Evolutionary conservation across 768 basidiomycete species (phyloP).

Genomic region (Psilocybe cyanescens): DNA sequence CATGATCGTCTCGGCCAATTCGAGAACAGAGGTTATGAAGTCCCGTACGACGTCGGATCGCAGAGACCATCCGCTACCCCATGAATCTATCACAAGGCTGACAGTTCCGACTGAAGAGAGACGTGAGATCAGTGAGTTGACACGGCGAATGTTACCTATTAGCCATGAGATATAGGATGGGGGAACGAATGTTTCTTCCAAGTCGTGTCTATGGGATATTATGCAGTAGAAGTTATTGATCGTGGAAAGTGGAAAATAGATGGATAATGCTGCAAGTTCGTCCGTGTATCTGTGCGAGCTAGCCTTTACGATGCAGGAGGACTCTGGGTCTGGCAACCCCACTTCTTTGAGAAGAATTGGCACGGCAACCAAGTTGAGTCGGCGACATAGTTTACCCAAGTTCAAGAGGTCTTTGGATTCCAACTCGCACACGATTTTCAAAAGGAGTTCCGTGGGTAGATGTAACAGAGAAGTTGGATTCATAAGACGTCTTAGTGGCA

Average conservation of each 20-base stretch:
- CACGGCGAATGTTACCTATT: conserved; percentile 14
- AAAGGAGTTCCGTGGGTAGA: conserved; percentile 16
- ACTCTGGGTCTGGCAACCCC: conserved; percentile 5
- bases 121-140: conserved; percentile 11
- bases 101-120: conserved; percentile 13
- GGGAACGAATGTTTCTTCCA: conserved; percentile 6
- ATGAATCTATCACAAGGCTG: conserved; percentile 12
- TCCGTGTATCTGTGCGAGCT: conserved; percentile 11
- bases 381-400: conserved; percentile 11
- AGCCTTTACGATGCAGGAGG: conserved; percentile 10
- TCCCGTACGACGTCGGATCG: neutral
- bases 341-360: conserved; percentile 9
- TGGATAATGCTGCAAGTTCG: conserved; percentile 14
- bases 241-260: conserved; percentile 6
- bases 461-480: neutral
- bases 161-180: conserved; percentile 15
- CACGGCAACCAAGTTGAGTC: conserved; percentile 15
- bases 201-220: conserved; percentile 9
- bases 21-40: neutral
- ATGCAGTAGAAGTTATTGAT: conserved; percentile 18
- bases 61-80: neutral
- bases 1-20: neutral
- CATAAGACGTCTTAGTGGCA: too few species aligned
- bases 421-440: conserved; percentile 3
- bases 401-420: conserved; percentile 9